A percentile compares a stretch with the other conserved stretches of the same genome.
Conservation (phyloP, 2,329 filamentous ascomycete species). For the Camillea tinctor region DNA sequence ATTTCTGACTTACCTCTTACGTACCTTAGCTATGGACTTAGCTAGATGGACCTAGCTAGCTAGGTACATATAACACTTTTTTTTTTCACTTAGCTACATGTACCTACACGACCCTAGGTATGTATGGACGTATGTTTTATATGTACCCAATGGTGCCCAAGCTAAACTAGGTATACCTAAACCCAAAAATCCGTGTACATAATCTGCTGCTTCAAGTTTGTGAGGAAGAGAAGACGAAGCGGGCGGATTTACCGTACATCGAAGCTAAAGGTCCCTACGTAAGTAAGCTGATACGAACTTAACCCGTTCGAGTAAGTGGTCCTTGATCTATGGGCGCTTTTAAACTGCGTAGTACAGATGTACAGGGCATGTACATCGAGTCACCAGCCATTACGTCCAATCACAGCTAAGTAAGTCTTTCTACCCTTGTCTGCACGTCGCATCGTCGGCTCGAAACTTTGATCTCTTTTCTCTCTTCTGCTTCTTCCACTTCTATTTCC, state of each 20-base stretch:
- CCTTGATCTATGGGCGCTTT: not conserved
- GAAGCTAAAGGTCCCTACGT: not conserved
- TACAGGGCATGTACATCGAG: not conserved
- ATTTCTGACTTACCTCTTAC: no score
- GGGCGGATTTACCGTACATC: not conserved
- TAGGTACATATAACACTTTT: no score
- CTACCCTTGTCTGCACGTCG: not conserved
- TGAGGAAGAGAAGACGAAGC: not conserved
- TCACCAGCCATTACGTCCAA: not conserved
- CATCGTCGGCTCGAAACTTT: not conserved
- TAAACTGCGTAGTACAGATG: not conserved
- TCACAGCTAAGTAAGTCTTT: not conserved
- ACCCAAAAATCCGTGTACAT: not conserved
- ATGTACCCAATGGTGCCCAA: not conserved
- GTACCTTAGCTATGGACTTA: no score
- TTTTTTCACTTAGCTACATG: no score
- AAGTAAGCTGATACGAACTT: not conserved
- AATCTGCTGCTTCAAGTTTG: not conserved
- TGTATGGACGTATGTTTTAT: no score
- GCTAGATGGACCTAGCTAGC: no score
- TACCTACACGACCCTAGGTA: no score
- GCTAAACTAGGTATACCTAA: not conserved
- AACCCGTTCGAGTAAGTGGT: not conserved
- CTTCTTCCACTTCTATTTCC: not conserved
- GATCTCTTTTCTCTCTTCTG: constrained; percentile 3